phyloP scores from a whole-genome alignment of 139 green algal species.

The Choricystis sp. region DNA sequence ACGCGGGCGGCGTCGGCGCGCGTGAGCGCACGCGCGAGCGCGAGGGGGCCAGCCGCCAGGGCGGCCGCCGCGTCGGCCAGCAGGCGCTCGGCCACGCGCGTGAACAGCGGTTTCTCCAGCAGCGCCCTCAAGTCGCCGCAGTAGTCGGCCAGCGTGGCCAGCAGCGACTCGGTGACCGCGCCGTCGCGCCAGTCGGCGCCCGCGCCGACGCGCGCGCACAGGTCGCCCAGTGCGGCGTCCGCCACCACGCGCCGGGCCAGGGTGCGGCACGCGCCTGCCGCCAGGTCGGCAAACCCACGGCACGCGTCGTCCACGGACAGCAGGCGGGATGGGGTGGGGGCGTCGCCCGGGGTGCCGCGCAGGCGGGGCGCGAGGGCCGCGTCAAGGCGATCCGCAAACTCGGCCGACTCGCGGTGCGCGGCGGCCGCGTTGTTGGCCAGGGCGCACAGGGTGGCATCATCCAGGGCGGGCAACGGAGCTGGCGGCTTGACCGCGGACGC shows the following conservation, averaged over 20 bases:
- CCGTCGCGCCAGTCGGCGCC: background rate
- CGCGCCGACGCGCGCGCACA: background rate
- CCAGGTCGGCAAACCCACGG: background rate
- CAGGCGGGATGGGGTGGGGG: too few relatives aligned
- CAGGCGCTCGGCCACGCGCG: background rate
- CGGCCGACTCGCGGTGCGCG: background rate
- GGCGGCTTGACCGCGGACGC: too few relatives aligned
- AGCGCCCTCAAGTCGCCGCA: background rate
- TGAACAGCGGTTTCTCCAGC: background rate
- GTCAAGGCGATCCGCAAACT: background rate
- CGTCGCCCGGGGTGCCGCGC: background rate
- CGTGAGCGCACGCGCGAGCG: background rate
- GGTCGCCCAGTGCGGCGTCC: background rate
- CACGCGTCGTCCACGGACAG: background rate
- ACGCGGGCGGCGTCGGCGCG: background rate
- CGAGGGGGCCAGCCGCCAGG: background rate
- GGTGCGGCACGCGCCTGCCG: background rate
- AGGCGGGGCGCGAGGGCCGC: too few relatives aligned
- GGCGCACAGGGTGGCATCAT: background rate
- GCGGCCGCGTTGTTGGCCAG: background rate
- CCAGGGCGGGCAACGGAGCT: too few relatives aligned
- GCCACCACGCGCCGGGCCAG: too few relatives aligned
- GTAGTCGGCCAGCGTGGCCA: background rate
- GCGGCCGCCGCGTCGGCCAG: background rate
- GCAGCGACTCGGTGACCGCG: background rate